Evolutionary conservation across 2,329 filamentous ascomycete genomes (phyloP), one percentile per base, ranked within the genome.

Genomic region (Apiospora koreana): DNA sequence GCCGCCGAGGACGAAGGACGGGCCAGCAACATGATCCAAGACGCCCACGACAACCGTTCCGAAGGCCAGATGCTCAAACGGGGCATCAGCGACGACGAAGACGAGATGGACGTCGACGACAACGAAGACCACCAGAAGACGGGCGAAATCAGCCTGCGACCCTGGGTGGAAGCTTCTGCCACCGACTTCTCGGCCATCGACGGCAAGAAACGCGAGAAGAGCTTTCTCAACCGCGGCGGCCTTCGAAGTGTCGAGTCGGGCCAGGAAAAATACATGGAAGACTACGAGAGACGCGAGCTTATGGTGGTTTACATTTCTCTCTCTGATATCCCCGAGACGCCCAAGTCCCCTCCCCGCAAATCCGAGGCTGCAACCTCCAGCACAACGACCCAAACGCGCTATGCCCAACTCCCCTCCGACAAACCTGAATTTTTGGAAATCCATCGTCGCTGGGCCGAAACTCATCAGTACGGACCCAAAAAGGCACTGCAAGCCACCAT

Each of bases 1-100:
- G 89, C 89, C 1, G 86, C 88, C 1, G 92, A 94, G 77, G 91
- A 94, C 74, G 86, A 90, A 70, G 91, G 90, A 68, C 87, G 92
- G 69, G 87, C 89, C 69, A 85, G 86, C 69, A 92, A 89, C 76
- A 90, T 93, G 86, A 87, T 91, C 50, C 89, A 89, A 66, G 92
- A 94, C 79, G 91, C 91, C 4, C 87, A 88, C 41, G 92, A 94
- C 77, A 91, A 93, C 75, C 89, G 90, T 67, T 90, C 89, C 6
- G 93, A 93, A 76, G 91, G 93, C 66, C 90, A 92, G 84, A 89
- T 92, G 74, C 82, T 91, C 68, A 91, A 90, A 75, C 85, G 86
- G n/a, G 58, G 58, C 18, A 54, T 48, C 23, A 87, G 89, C 2
- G 87, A 91, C 0, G 87, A 91, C 5, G 86, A 87, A 12, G 89